Evolutionary conservation across 1,284 basidiomycete species (phyloP).

Genomic region (Sanguinoderma infundibulare): DNA sequence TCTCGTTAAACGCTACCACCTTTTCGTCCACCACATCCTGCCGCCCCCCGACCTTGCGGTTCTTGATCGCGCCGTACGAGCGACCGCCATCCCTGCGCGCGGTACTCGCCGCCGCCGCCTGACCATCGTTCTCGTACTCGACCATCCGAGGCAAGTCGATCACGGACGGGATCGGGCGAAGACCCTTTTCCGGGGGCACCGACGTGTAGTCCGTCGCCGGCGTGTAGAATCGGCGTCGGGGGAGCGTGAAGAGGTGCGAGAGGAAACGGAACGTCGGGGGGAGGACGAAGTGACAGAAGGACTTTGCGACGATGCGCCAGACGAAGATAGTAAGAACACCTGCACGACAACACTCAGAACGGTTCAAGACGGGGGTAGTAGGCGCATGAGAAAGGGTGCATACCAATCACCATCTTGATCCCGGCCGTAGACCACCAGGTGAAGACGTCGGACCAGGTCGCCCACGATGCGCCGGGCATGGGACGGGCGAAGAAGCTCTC

Average conservation of each 20-base stretch:
- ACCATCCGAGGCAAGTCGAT: constrained; percentile 71
- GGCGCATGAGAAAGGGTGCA: constrained; percentile 17
- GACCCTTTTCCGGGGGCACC: constrained; percentile 61
- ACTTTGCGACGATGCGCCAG: constrained; percentile 88
- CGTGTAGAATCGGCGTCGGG: constrained; percentile 83
- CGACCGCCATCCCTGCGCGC: constrained; percentile 14
- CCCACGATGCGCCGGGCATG: constrained; percentile 63
- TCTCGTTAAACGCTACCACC: constrained; percentile 9
- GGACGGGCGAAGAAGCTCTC: constrained; percentile 39
- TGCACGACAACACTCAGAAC: constrained; percentile 11
- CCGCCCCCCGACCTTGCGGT: constrained; percentile 19
- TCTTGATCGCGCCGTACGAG: constrained; percentile 23
- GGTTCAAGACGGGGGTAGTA: too few species aligned
- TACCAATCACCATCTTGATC: constrained; percentile 67
- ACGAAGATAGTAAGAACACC: constrained; percentile 76
- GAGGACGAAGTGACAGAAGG: constrained; percentile 70
- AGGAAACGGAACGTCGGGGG: constrained; percentile 83
- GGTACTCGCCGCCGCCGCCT: constrained; percentile 23
- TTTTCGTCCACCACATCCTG: constrained; percentile 14
- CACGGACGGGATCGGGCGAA: constrained; percentile 84
- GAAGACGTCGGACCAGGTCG: constrained; percentile 50
- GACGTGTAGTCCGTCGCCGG: constrained; percentile 85
- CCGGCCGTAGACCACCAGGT: constrained; percentile 62
- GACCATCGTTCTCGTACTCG: constrained; percentile 39
- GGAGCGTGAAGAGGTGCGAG: constrained; percentile 65